Base-by-base conservation (phyloP, 2,329 filamentous ascomycete genomes). In the Aschersonia sp. region DNA sequence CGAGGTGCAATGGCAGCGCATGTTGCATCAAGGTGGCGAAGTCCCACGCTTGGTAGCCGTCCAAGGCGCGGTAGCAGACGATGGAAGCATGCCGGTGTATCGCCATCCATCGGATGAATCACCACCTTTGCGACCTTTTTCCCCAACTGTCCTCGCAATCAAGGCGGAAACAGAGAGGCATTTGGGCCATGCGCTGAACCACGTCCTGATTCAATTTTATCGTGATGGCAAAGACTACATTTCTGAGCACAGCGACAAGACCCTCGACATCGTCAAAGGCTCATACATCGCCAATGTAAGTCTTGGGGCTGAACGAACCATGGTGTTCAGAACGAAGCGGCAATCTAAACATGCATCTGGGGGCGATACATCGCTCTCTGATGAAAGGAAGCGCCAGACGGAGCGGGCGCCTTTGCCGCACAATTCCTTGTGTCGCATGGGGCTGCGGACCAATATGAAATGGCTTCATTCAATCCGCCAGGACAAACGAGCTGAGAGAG, bases 231-330 rank as follows among this genome's bases (percentile, higher is more conserved):
- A 78, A 44, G 92, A 98, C 64, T 87, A 87, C 60, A 98, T 98
- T 52, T 92, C 87, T 1, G 92, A 98, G 60, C 92, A 98, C 59
- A 94, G 87, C 40, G 92, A 98, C 62, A 98, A 98, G 66, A 95
- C 90, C 0, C 71, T 98, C 30, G 92, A 98, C 61, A 92, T 98
- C 48, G 81, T 79, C 10, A 78, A 76, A 30, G 80, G 74, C 5
- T 92, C 85, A 30, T 89, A 74, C 50, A 94, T 98, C 54, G 87
- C 89, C 53, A 98, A 97, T 59, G 79, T 95, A 45, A 95, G 87
- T 54, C 74, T 97, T n/a, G 92, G 92, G 1, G 89, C 90, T 1
- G 82, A 94, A 65, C 75, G 92, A 47, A 89, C 81, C 2, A 95
- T 97, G 89, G 75, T 85, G 0, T 76, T 98, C 37, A 80, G 92